A percentile compares a stretch with the other conserved stretches of the same genome.
These are phyloP conservation scores for Eurotiales sp. DNA, from an alignment of 2,329 filamentous ascomycete species.

Conservation along the genomic window DNA sequence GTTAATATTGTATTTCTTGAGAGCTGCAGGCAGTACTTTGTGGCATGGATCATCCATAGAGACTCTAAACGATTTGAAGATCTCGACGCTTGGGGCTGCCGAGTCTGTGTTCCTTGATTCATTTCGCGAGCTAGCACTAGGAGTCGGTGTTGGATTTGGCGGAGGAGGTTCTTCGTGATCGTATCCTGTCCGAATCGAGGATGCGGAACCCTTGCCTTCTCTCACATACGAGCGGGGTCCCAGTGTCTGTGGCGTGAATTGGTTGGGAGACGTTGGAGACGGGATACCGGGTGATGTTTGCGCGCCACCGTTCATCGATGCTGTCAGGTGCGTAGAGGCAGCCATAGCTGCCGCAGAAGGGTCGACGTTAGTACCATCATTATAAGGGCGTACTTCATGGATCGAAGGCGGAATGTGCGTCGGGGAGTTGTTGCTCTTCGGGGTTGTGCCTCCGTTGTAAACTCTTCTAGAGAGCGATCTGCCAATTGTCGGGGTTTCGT, in stretches of 20 bases:
- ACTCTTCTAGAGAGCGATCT: constrained; percentile 74
- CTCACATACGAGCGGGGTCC: constrained; percentile 43
- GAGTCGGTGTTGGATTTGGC: constrained; percentile 30
- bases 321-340: constrained; percentile 66
- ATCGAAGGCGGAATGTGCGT: constrained; percentile 64
- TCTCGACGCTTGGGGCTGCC: constrained; percentile 64
- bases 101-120: constrained; percentile 18
- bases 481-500: constrained; percentile 51
- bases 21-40: constrained; percentile 89
- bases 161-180: constrained; percentile 36
- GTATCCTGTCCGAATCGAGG: constrained; percentile 27
- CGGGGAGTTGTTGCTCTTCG: constrained; percentile 71
- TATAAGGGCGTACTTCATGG: constrained; percentile 57
- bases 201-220: constrained; percentile 23
- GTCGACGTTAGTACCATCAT: constrained; percentile 54
- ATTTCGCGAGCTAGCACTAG: constrained; percentile 4
- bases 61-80: constrained; percentile 98
- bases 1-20: constrained; percentile 98
- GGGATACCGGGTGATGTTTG: constrained; percentile 49
- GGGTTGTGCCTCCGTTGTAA: constrained; percentile 62
- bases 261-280: constrained; percentile 43
- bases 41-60: constrained; percentile 98
- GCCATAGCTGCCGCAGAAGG: constrained; percentile 65
- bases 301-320: constrained; percentile 60
- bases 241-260: constrained; percentile 41